Evolutionary conservation across 2,329 filamentous ascomycete species (phyloP), one percentile per base, ranked within the genome.

Genomic region (Kalaharituber pfeilii): DNA sequence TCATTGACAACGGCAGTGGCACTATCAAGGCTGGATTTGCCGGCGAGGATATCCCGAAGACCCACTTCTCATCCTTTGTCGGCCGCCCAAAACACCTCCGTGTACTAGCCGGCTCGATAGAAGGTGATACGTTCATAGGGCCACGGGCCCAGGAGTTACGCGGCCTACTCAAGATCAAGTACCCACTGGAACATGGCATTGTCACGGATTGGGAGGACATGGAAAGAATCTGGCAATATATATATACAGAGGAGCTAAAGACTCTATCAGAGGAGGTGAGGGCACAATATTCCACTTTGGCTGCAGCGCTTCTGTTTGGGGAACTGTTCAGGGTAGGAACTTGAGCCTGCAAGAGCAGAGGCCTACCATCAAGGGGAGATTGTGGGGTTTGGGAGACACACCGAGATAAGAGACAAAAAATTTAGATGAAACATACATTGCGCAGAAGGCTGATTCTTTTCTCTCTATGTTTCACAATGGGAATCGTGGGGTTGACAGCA

Each of bases 141-240:
- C 82, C 88, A 64, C 82, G 86, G 68, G 88, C 89, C 56, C 84
- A 87, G 63, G 88, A 96, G 66, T 75, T 94, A 65, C 80, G 89
- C 65, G 91, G 91, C 2, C 73, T 98, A 58, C 76, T 98, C 63
- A 98, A 96, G 77, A 95, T 98, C 64, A 78, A 81, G 61, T 96
- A 96, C 68, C 91, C 91, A 45, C 73, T 98, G 53, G 91, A 96
- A 72, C 91, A 98, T 68, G 91, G 91, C 63, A 93, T 98, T 65
- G 91, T 98, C 59, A 98, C 91, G 63, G 87, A 98, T 70, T 98
- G 91, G 91, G 91, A 96, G 67, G 91, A 98, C 67, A 98, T 98
- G 91, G 91, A 98, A 74, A 81, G 86, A 72, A 98, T 98, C 71
- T 98, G 91, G 91, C 85, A 93, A 65, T 91, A 94, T 66, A 87